These are phyloP conservation scores for Dictyostelium purpureum DNA, from an alignment of 78 protist species.

Conservation along the genomic window DNA sequence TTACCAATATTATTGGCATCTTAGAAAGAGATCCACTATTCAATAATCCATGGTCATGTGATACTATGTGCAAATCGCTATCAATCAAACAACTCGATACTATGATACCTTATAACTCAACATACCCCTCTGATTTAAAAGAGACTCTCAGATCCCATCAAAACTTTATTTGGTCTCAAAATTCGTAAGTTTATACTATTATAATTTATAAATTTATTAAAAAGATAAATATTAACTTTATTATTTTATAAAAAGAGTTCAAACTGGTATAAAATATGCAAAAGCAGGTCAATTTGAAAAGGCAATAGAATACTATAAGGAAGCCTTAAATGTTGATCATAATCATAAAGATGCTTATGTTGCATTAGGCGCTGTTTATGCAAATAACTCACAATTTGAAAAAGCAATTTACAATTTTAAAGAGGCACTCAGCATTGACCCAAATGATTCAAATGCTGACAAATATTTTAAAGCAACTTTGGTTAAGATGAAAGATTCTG, in stretches of 20 bases:
- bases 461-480: conserved; percentile 28
- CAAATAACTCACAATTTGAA: conserved; percentile 10
- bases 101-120: neutral
- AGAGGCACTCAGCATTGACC: conserved; percentile 7
- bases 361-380: conserved; percentile 66
- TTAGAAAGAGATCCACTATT: conserved; percentile 14
- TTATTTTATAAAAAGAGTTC: neutral
- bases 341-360: conserved; percentile 21
- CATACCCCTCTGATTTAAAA: neutral
- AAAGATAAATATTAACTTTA: neutral
- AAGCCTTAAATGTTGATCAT: conserved; percentile 41
- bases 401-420: conserved; percentile 26
- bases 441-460: conserved; percentile 48
- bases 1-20: conserved; percentile 5
- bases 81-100: conserved; percentile 9
- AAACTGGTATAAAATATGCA: conserved; percentile 35
- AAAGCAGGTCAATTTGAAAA: conserved; percentile 32
- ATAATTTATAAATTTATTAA: neutral
- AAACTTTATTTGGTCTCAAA: conserved; percentile 49
- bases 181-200: conserved; percentile 19
- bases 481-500: conserved; percentile 17
- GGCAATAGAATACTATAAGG: conserved; percentile 23
- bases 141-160: conserved; percentile 12
- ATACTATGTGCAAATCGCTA: neutral
- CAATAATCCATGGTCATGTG: conserved; percentile 24